phyloP scores from a whole-genome alignment of 306 rosid genomes.

The Glycine soja region DNA sequence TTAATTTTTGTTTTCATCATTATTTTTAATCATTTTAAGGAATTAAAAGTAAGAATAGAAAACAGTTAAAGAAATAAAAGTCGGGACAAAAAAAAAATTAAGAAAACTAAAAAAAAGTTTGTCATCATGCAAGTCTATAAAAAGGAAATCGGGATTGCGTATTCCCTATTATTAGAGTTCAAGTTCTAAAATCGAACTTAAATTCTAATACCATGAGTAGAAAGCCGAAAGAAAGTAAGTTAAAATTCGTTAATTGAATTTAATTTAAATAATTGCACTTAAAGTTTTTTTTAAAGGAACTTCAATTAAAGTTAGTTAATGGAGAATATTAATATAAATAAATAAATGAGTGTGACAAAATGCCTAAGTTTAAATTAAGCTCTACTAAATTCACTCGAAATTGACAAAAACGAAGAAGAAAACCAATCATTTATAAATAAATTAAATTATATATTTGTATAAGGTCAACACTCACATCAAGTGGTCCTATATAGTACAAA shows the following conservation, averaged over 20 bases:
- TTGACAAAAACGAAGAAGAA: not conserved
- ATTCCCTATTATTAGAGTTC: not conserved
- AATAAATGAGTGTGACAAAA: slow-evolving; percentile 3
- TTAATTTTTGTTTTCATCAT: too few relatives aligned
- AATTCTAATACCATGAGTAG: not conserved
- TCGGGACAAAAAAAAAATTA: too few relatives aligned
- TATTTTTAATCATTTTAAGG: too few relatives aligned
- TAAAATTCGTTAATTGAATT: not conserved
- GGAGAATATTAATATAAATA: not conserved
- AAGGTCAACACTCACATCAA: not conserved
- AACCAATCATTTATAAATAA: not conserved
- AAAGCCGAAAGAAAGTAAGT: not conserved
- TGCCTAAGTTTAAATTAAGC: not conserved
- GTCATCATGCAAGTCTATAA: too few relatives aligned
- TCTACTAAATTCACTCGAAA: not conserved
- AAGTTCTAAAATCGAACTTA: not conserved
- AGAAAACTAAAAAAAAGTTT: too few relatives aligned
- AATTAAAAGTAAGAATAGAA: too few relatives aligned
- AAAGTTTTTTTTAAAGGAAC: not conserved
- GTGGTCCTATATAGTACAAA: not conserved
- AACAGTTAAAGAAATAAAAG: too few relatives aligned
- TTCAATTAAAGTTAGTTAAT: not conserved
- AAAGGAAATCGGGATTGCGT: not conserved
- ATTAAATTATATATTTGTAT: not conserved
- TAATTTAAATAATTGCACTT: not conserved